Evolutionary conservation across 345 rosid genomes (phyloP).

Genomic region (Salix viminalis): DNA sequence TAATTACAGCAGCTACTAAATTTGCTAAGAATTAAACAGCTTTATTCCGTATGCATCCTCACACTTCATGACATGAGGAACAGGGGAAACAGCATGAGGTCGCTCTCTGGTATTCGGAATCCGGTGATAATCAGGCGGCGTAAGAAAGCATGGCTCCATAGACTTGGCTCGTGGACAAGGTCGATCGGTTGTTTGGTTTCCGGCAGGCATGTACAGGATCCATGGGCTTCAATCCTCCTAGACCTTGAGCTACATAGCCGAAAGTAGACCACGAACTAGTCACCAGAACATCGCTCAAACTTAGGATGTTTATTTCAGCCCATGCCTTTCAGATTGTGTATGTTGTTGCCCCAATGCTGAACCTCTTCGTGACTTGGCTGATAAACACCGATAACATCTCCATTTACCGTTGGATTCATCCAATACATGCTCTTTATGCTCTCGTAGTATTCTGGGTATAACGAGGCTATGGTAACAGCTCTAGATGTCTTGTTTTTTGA

Average conservation of each 20-base stretch:
- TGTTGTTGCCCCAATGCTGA: conserved; percentile 13
- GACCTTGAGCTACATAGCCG: conserved; percentile 26
- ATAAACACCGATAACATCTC: conserved; percentile 11
- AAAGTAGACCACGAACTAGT: conserved; percentile 24
- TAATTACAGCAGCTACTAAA: not conserved
- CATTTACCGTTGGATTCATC: conserved; percentile 6
- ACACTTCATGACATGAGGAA: conserved; percentile 1
- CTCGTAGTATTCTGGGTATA: conserved; percentile 12
- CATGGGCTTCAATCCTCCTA: conserved; percentile 24
- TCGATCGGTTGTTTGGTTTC: not conserved
- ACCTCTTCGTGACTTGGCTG: conserved; percentile 21
- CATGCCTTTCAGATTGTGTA: conserved; percentile 20
- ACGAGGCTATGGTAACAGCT: conserved; percentile 6
- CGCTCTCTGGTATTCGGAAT: not conserved
- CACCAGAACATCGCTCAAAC: conserved; percentile 23
- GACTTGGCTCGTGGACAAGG: not conserved
- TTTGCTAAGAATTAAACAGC: not conserved
- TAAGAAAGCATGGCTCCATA: conserved; percentile 7
- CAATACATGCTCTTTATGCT: conserved; percentile 10
- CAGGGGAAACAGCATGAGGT: not conserved
- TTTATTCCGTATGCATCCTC: conserved; percentile 2
- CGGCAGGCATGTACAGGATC: conserved; percentile 8
- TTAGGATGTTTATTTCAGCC: conserved; percentile 22
- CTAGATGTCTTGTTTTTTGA: conserved; percentile 3
- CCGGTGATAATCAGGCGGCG: not conserved